Evolutionary conservation across 345 rosid species (phyloP).

Genomic region (Erysimum cheiranthoides): DNA sequence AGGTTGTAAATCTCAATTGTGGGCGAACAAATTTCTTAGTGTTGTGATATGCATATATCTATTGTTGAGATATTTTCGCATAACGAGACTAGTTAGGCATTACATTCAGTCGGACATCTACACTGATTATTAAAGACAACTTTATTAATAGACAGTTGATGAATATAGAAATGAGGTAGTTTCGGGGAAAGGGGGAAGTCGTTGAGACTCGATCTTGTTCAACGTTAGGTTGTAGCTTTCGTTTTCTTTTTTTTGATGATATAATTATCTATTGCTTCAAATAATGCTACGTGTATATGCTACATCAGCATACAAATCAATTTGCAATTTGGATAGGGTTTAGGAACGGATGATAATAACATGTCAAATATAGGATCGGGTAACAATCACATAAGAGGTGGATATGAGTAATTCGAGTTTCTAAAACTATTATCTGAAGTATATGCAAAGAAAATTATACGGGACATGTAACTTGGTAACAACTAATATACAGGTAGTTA

Average conservation of each 20-base stretch:
- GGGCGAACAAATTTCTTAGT: too few relatives aligned
- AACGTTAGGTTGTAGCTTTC: background rate
- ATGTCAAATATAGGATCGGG: background rate
- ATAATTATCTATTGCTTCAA: background rate
- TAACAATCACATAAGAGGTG: too few relatives aligned
- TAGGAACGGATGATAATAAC: background rate
- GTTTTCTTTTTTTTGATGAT: background rate
- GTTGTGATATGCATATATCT: too few relatives aligned
- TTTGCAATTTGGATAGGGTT: background rate
- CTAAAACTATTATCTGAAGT: too few relatives aligned
- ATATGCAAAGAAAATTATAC: too few relatives aligned
- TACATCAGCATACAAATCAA: background rate
- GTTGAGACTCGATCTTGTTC: background rate
- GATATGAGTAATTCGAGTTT: too few relatives aligned
- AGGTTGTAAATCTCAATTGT: too few relatives aligned
- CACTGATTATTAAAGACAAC: background rate
- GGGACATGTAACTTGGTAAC: too few relatives aligned
- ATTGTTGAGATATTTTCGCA: too few relatives aligned
- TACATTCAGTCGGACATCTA: background rate
- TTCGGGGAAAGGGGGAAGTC: background rate
- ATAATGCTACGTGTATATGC: background rate
- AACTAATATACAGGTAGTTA: too few relatives aligned
- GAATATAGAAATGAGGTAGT: background rate
- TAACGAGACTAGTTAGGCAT: background rate
- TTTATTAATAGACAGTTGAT: background rate